phyloP scores from a whole-genome alignment of 2,329 filamentous ascomycete genomes.

The Nothopassalora personata region DNA sequence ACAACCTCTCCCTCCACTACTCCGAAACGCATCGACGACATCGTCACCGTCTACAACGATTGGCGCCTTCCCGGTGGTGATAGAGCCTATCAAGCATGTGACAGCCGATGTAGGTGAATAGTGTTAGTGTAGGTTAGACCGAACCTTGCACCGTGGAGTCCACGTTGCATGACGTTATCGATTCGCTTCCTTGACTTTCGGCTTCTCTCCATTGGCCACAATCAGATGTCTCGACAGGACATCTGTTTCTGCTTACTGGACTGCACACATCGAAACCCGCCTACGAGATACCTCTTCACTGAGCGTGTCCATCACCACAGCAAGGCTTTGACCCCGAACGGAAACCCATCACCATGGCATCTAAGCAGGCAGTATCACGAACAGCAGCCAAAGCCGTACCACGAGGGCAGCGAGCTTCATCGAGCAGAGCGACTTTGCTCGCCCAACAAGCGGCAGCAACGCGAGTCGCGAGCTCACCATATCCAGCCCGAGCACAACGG shows the following conservation, averaged over 20 bases:
- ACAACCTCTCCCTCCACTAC: constrained; percentile 53
- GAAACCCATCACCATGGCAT: constrained; percentile 11
- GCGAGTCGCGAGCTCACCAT: constrained; percentile 26
- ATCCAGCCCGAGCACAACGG: constrained; percentile 35
- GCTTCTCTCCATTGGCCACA: neutral
- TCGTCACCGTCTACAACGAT: constrained; percentile 3
- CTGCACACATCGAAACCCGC: neutral
- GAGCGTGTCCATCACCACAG: constrained; percentile 1
- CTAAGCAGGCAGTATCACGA: constrained; percentile 17
- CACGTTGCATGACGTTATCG: constrained; percentile 2
- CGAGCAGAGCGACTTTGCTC: constrained; percentile 23
- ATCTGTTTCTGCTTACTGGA: neutral
- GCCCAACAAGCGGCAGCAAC: constrained; percentile 17
- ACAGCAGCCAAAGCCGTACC: constrained; percentile 16
- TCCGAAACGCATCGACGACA: no score
- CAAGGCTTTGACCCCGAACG: neutral
- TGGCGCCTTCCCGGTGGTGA: neutral
- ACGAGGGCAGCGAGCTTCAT: constrained; percentile 15
- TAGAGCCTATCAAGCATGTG: neutral
- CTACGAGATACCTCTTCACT: constrained; percentile 9
- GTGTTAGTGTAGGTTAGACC: neutral
- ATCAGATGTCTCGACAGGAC: neutral
- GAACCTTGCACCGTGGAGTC: neutral
- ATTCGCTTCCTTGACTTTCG: constrained; percentile 8
- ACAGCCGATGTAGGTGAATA: neutral